phyloP scores from a whole-genome alignment of 225 moss, liverwort and hornwort species.

The Antitrichia curtipendula region DNA sequence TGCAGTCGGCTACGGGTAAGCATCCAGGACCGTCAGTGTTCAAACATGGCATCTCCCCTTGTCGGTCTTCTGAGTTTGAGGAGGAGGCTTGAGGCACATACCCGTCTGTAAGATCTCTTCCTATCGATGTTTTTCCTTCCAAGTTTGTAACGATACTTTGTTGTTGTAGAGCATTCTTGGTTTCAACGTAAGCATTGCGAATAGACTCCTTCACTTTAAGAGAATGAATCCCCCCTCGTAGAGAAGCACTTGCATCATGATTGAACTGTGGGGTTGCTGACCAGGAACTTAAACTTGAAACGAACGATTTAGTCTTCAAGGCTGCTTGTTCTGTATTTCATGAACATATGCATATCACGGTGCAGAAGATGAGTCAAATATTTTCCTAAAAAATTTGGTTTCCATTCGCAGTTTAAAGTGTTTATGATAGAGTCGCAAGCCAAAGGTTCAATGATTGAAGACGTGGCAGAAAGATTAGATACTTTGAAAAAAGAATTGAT shows the following conservation, averaged over 20 bases:
- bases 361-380: background rate
- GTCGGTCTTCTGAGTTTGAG: slow-evolving; percentile 1
- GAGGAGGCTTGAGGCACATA: background rate
- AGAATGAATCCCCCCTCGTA: slow-evolving; percentile 31
- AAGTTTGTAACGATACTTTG: slow-evolving; percentile 2
- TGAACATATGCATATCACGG: background rate
- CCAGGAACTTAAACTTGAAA: slow-evolving; percentile 63
- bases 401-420: background rate
- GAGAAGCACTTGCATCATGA: slow-evolving; percentile 37
- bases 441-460: background rate
- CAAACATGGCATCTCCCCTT: background rate
- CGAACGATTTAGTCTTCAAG: slow-evolving; percentile 62
- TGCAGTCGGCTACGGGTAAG: background rate
- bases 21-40: background rate
- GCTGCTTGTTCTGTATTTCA: slow-evolving; percentile 53
- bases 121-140: slow-evolving; percentile 18
- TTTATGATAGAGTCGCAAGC: background rate
- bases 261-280: slow-evolving; percentile 32
- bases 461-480: background rate
- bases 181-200: slow-evolving; percentile 35
- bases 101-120: slow-evolving; percentile 12
- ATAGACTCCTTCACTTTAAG: slow-evolving; percentile 56
- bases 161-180: slow-evolving; percentile 34
- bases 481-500: background rate
- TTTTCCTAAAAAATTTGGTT: background rate